phyloP scores from a whole-genome alignment of 1,284 basidiomycete species.

The Cutaneotrichosporon cyanovorans region DNA sequence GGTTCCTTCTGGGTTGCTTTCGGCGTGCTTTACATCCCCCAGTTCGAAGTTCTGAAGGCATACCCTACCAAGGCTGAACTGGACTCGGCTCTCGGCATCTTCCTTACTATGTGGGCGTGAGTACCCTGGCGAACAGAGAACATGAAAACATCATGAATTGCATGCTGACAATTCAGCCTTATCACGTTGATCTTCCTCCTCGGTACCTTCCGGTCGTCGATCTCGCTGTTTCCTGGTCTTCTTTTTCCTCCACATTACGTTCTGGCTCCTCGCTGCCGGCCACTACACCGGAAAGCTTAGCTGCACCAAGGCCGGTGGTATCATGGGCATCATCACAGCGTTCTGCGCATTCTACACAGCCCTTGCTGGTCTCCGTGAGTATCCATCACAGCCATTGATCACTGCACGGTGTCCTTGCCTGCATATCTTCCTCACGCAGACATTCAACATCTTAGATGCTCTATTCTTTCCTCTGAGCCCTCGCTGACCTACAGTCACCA shows the following conservation, averaged over 20 bases:
- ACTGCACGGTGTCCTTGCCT: too few species aligned
- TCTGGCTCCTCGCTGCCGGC: conserved; percentile 46
- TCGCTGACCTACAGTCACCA: conserved; percentile 19
- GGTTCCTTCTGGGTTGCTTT: conserved; percentile 57
- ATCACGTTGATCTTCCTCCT: conserved; percentile 62
- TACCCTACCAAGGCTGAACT: conserved; percentile 48
- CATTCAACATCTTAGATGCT: not conserved
- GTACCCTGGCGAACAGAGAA: too few species aligned
- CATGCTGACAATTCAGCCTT: conserved; percentile 7
- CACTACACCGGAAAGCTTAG: conserved; percentile 30
- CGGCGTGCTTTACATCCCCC: conserved; percentile 37
- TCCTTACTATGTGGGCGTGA: conserved; percentile 43
- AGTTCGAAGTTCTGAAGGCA: conserved; percentile 49
- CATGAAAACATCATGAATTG: too few species aligned
- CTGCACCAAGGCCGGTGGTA: conserved; percentile 61
- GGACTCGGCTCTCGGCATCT: conserved; percentile 46
- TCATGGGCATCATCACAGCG: conserved; percentile 52
- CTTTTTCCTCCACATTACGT: conserved; percentile 58
- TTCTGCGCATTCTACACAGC: conserved; percentile 45
- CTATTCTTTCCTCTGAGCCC: not conserved
- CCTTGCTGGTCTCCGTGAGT: conserved; percentile 46
- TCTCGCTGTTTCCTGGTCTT: conserved; percentile 51
- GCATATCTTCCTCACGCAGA: too few species aligned
- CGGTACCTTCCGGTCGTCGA: conserved; percentile 15
- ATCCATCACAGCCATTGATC: too few species aligned